Evolutionary conservation across 805 yeast species (phyloP).

Genomic region (Cyberlindnera sargentensis): DNA sequence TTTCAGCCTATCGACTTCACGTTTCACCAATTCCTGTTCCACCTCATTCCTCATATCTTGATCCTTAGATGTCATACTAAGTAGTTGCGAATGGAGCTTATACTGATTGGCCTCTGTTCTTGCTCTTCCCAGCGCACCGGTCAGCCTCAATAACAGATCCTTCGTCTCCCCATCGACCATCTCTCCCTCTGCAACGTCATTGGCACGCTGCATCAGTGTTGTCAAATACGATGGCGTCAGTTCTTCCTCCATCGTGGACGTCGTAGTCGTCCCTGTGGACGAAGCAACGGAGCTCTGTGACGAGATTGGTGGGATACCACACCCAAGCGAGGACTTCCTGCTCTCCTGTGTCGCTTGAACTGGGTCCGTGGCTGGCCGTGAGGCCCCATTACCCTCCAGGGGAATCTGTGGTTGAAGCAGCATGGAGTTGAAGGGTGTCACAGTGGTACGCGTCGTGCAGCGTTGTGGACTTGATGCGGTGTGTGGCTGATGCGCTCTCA

Average conservation of each 20-base stretch:
- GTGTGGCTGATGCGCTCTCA: too few relatives aligned
- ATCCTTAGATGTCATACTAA: constrained; percentile 36
- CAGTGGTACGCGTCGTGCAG: too few relatives aligned
- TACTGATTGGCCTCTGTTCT: constrained; percentile 27
- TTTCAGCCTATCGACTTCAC: constrained; percentile 39
- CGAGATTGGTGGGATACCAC: background rate
- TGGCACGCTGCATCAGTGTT: background rate
- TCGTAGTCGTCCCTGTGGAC: background rate
- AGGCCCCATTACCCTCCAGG: too few relatives aligned
- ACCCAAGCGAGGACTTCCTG: background rate
- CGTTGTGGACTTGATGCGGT: too few relatives aligned
- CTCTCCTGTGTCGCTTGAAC: background rate
- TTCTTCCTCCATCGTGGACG: background rate
- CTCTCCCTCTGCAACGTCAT: background rate
- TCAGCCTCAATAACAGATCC: constrained; percentile 15
- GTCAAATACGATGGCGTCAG: constrained; percentile 1
- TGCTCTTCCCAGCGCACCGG: constrained; percentile 19
- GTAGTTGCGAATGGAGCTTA: constrained; percentile 32
- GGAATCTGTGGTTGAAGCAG: too few relatives aligned
- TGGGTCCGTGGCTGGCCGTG: too few relatives aligned
- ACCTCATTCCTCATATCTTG: constrained; percentile 40
- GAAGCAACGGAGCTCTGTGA: background rate
- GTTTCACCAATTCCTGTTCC: constrained; percentile 36
- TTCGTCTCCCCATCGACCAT: constrained; percentile 6
- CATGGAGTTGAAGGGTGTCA: too few relatives aligned